phyloP scores from a whole-genome alignment of 2,329 filamentous ascomycete genomes.

The Furcasterigmium sp. region DNA sequence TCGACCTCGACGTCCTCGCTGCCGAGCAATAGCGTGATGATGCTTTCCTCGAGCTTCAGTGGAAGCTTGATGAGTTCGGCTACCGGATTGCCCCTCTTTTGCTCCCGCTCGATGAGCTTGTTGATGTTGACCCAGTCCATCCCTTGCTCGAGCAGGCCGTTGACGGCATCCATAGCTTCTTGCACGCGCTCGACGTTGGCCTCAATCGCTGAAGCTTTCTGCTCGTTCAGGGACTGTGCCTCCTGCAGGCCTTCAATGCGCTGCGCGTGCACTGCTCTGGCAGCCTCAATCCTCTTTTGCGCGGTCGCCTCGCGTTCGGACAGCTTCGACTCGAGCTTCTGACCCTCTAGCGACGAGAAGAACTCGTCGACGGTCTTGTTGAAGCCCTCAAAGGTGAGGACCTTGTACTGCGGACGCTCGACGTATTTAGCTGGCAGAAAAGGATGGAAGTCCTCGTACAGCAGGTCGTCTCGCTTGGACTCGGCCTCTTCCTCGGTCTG shows the following conservation, averaged over 20 bases:
- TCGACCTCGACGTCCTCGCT: conserved; percentile 64
- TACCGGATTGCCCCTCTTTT: conserved; percentile 74
- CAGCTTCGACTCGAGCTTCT: conserved; percentile 80
- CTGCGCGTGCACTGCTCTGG: conserved; percentile 76
- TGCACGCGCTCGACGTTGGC: conserved; percentile 87
- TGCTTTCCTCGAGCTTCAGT: conserved; percentile 85
- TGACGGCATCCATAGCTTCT: conserved; percentile 88
- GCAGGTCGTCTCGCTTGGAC: conserved; percentile 41
- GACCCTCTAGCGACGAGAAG: conserved; percentile 92
- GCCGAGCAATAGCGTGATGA: conserved; percentile 71
- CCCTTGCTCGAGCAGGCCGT: conserved; percentile 82
- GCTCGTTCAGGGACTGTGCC: conserved; percentile 74
- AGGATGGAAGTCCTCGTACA: conserved; percentile 95
- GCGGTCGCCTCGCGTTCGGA: conserved; percentile 78
- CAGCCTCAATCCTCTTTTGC: conserved; percentile 79
- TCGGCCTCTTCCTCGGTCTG: conserved; percentile 11
- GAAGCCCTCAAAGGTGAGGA: conserved; percentile 77
- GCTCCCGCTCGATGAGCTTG: conserved; percentile 82
- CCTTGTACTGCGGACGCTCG: conserved; percentile 56
- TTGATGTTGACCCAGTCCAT: conserved; percentile 98
- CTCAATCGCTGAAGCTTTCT: conserved; percentile 86
- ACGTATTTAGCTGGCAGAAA: conserved; percentile 80
- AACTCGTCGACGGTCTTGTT: conserved; percentile 95
- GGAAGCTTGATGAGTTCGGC: conserved; percentile 83
- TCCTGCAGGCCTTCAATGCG: conserved; percentile 79